Percentiles rank a stretch among this genome's conserved stretches.
Evolutionary conservation across 176 grass and related monocot genomes (phyloP).

Genomic region (Guadua angustifolia): DNA sequence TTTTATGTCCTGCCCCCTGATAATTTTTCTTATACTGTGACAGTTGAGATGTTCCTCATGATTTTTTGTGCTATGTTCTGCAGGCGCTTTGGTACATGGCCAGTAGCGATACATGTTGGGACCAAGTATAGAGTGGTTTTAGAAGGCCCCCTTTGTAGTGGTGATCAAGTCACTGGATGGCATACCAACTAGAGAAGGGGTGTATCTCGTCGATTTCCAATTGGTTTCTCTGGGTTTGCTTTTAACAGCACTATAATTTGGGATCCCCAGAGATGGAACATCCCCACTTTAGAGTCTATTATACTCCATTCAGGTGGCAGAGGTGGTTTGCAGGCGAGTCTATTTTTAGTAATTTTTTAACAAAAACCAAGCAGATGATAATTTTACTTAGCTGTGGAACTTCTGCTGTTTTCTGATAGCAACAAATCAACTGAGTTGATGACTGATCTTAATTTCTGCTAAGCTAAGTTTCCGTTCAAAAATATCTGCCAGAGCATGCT

Average conservation of each 20-base stretch:
- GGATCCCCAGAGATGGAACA: constrained; percentile 85
- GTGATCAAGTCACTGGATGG: constrained; percentile 84
- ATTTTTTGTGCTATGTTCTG: constrained; percentile 26
- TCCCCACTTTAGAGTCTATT: constrained; percentile 59
- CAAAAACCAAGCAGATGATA: neutral
- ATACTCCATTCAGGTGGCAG: constrained; percentile 87
- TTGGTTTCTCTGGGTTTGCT: constrained; percentile 80
- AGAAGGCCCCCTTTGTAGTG: constrained; percentile 85
- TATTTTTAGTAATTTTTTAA: neutral
- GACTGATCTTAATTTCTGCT: constrained; percentile 14
- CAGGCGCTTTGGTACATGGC: constrained; percentile 91
- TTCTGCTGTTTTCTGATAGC: neutral
- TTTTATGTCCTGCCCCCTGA: too few relatives aligned
- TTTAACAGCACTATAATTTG: constrained; percentile 95
- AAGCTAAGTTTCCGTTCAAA: neutral
- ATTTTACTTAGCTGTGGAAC: neutral
- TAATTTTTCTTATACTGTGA: neutral
- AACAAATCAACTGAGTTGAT: neutral
- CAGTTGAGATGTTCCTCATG: constrained; percentile 34
- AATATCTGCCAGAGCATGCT: constrained; percentile 9
- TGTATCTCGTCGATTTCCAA: constrained; percentile 64
- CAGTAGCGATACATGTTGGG: constrained; percentile 73
- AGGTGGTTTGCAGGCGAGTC: constrained; percentile 70
- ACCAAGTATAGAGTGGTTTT: constrained; percentile 60
- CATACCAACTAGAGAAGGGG: constrained; percentile 66